These are phyloP conservation scores for Epichloe sp. DNA, from an alignment of 2,329 filamentous ascomycete genomes.

Conservation along the genomic window DNA sequence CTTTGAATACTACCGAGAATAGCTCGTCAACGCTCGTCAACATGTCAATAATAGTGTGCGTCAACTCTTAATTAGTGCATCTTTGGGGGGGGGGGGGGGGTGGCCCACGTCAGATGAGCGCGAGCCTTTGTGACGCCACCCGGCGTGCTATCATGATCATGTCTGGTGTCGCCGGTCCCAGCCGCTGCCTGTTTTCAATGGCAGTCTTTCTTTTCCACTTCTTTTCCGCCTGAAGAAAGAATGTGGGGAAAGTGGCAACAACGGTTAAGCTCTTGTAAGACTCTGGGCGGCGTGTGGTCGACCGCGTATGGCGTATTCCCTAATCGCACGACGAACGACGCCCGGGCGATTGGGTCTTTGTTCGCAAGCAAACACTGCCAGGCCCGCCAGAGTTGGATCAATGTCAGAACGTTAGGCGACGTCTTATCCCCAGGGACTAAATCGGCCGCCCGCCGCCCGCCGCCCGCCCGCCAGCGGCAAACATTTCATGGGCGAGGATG, in stretches of 20 bases:
- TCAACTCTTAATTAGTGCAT: too few species aligned
- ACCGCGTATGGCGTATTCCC: not conserved
- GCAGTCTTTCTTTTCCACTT: not conserved
- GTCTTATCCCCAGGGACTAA: too few species aligned
- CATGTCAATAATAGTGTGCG: too few species aligned
- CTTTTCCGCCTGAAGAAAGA: not conserved
- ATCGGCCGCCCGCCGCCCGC: not conserved
- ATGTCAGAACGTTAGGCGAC: too few species aligned
- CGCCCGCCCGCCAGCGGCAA: too few species aligned
- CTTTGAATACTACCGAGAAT: too few species aligned
- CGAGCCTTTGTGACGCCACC: not conserved
- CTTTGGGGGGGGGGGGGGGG: too few species aligned
- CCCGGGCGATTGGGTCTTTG: not conserved
- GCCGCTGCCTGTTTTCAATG: not conserved
- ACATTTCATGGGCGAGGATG: not conserved
- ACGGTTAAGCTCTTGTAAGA: not conserved
- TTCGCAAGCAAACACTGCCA: not conserved
- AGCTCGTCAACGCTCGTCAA: too few species aligned
- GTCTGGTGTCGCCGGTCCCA: conserved; percentile 1
- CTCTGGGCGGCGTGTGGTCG: not conserved
- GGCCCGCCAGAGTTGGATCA: too few species aligned
- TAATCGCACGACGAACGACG: not conserved
- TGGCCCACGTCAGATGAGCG: too few species aligned
- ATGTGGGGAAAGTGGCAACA: not conserved
- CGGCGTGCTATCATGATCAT: not conserved